Percentiles rank a stretch among this genome's conserved stretches.
Conservation (phyloP, 2,329 filamentous ascomycete genomes). For the Exophiala lecanii-corni region DNA sequence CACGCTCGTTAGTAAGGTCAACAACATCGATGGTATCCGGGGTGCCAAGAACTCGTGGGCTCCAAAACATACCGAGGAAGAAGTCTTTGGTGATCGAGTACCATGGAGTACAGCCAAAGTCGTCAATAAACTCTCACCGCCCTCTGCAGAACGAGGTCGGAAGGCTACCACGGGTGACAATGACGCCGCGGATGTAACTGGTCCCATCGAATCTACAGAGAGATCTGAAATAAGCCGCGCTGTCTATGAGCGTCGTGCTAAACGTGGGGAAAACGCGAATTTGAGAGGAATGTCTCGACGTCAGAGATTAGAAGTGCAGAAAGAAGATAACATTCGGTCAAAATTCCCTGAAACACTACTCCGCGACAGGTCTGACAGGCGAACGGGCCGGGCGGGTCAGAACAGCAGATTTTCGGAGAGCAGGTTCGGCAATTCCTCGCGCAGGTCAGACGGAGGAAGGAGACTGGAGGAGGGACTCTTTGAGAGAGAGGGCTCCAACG, state of each 20-base stretch:
- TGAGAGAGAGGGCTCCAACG: neutral
- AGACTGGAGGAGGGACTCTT: neutral
- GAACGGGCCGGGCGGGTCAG: neutral
- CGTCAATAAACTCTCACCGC: neutral
- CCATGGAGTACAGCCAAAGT: neutral
- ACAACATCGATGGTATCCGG: constrained; percentile 5
- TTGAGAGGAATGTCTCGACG: constrained; percentile 11
- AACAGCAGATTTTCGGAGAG: neutral
- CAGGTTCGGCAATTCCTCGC: neutral
- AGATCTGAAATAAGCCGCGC: constrained; percentile 5
- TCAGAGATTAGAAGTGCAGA: constrained; percentile 16
- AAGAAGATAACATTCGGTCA: constrained; percentile 13
- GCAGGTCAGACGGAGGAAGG: neutral
- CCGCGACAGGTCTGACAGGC: neutral
- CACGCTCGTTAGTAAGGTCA: constrained; percentile 13
- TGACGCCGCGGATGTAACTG: constrained; percentile 1
- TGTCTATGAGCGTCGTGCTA: constrained; percentile 4
- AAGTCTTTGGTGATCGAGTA: neutral
- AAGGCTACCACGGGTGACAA: constrained; percentile 2
- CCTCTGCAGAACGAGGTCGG: neutral
- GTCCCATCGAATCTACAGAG: constrained; percentile 2
- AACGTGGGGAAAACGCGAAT: constrained; percentile 5
- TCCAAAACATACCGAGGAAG: neutral
- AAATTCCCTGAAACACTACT: neutral
- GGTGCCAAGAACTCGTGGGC: constrained; percentile 1